phyloP scores from a whole-genome alignment of 2,329 filamentous ascomycete species.

The Talaromyces amestolkiae region DNA sequence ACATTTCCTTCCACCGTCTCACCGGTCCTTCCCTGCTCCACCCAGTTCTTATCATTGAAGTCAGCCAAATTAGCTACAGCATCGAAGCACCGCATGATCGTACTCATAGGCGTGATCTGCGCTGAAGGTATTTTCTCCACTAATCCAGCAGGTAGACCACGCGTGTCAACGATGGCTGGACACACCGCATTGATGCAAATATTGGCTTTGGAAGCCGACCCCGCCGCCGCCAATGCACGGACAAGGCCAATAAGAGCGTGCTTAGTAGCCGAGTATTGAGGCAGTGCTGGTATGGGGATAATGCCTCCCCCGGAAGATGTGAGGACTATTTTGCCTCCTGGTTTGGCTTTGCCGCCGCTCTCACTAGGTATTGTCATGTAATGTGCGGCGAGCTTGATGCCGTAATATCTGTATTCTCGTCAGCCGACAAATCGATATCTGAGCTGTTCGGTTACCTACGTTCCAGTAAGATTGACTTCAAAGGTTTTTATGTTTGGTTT shows the following conservation, averaged over 20 bases:
- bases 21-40: neutral
- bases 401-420: neutral
- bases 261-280: constrained; percentile 1
- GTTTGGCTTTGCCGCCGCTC: neutral
- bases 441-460: neutral
- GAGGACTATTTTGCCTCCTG: neutral
- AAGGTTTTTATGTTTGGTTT: neutral
- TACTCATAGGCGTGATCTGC: constrained; percentile 4
- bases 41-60: neutral
- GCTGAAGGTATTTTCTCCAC: neutral
- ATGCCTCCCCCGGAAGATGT: constrained; percentile 3
- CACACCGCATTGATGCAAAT: neutral
- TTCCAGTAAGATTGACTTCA: neutral
- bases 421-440: neutral
- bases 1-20: neutral
- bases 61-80: neutral
- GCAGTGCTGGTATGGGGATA: neutral
- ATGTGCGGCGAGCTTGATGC: neutral
- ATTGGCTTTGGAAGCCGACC: constrained; percentile 1
- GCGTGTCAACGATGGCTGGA: constrained; percentile 1
- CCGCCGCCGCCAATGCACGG: neutral
- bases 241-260: constrained; percentile 2
- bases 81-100: neutral
- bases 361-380: constrained; percentile 3
- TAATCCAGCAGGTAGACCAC: neutral